phyloP scores from a whole-genome alignment of 352 stramenopile genomes.

The Pythium insidiosum region DNA sequence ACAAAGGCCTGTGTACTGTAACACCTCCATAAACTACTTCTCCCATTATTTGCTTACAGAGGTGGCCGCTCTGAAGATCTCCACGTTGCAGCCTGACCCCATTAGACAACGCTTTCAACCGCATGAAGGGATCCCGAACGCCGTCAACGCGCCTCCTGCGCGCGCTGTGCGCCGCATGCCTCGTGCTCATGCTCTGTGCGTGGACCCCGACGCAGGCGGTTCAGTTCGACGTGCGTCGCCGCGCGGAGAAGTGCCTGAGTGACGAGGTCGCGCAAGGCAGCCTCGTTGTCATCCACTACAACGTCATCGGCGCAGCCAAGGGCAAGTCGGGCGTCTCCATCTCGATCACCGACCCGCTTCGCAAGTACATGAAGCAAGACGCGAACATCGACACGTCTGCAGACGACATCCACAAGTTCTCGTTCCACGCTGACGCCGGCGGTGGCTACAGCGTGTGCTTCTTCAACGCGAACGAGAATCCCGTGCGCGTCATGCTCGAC shows the following conservation, averaged over 20 bases:
- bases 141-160: too few relatives aligned
- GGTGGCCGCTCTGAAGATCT: too few relatives aligned
- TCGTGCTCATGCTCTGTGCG: conserved; percentile 22
- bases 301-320: conserved; percentile 55
- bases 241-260: conserved; percentile 75
- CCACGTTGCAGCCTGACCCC: too few relatives aligned
- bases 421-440: conserved; percentile 59
- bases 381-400: conserved; percentile 74
- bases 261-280: conserved; percentile 72
- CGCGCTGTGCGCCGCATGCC: conserved; percentile 6
- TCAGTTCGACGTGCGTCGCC: conserved; percentile 70
- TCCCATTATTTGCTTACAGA: too few relatives aligned
- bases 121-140: too few relatives aligned
- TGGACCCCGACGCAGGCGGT: conserved; percentile 31
- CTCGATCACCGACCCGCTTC: conserved; percentile 61
- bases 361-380: conserved; percentile 80
- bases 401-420: conserved; percentile 80
- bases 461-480: conserved; percentile 69
- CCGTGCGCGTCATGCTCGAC: conserved; percentile 70
- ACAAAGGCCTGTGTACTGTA: too few relatives aligned
- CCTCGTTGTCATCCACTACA: conserved; percentile 80
- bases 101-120: too few relatives aligned
- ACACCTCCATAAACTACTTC: too few relatives aligned
- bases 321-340: conserved; percentile 67
- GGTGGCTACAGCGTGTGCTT: conserved; percentile 80